Evolutionary conservation across 306 rosid species (phyloP).

Genomic region (Benincasa hispida): DNA sequence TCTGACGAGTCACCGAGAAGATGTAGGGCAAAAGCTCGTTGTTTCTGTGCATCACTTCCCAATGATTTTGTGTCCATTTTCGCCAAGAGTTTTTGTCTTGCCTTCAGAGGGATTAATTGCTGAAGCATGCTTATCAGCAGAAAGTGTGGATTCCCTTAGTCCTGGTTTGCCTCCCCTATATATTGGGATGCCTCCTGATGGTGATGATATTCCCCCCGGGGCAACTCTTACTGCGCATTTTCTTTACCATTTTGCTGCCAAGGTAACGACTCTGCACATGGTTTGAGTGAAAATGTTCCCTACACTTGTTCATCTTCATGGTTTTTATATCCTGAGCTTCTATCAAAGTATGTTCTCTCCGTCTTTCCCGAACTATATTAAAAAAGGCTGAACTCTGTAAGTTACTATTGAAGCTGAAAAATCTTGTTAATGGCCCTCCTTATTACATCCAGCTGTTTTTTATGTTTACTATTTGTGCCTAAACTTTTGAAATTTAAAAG

Average conservation of each 20-base stretch:
- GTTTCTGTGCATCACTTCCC: conserved; percentile 89
- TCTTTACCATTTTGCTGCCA: conserved; percentile 78
- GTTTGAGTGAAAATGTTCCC: conserved; percentile 11
- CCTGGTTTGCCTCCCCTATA: conserved; percentile 82
- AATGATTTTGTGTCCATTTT: conserved; percentile 69
- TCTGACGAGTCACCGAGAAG: conserved; percentile 27
- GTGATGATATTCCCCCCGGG: conserved; percentile 87
- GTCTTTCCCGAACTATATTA: not conserved
- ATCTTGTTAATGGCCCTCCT: not conserved
- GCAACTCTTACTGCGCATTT: conserved; percentile 82
- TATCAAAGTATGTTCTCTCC: not conserved
- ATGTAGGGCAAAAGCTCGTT: conserved; percentile 41
- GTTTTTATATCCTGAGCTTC: not conserved
- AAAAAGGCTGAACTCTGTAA: not conserved
- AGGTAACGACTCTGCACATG: conserved; percentile 41
- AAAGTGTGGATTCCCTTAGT: conserved; percentile 61
- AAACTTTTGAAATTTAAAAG: not conserved
- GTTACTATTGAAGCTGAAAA: not conserved
- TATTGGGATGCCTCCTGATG: conserved; percentile 57
- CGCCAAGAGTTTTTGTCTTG: conserved; percentile 88
- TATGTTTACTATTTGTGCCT: not conserved
- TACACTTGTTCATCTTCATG: not conserved
- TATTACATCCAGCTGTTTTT: not conserved
- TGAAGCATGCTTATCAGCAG: conserved; percentile 56
- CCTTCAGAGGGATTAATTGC: conserved; percentile 85